Evolutionary conservation across 2,329 filamentous ascomycete genomes (phyloP), one percentile per base, ranked within the genome.

Genomic region (Fusarium palustre): DNA sequence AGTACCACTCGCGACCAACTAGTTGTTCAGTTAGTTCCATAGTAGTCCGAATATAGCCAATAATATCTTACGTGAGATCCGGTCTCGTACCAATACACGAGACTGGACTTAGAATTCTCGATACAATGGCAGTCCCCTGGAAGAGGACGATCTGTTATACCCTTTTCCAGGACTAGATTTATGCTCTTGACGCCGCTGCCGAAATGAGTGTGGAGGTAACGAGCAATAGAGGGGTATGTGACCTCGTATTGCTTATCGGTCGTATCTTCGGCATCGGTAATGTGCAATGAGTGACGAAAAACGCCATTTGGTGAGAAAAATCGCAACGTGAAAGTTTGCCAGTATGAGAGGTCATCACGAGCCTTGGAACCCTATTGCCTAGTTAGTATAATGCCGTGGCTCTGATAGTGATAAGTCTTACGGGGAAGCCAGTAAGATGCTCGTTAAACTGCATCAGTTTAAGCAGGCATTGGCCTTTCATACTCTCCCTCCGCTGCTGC

Each of bases 181-280:
- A 98, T 92, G 56, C 90, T 92, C 72, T 88, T 91, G 57, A 97
- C 90, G 9, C 94, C 94, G 64, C 93, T 95, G 59, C 91, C 90
- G 77, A 96, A 97, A 74, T 97, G 91, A 0, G 93, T 94, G 74
- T 92, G 89, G 77, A 97, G 97, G 79, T 96, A 98, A 74, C 95
- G 90, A 34, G 95, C 89, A 46, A 99, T 84, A 1, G 92, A 92
- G 5, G 94, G 88, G 61, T 88, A 92, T 4, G 91, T 88, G 49
- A 98, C 93, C 77, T 97, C 94, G 74, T 94, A 97, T 74, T 91
- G 89, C 81, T 97, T 97, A 57, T 91, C 87, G 20, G 83, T 84
- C 36, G 81, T 81, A 46, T 88, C 85, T 45, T 90, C 87, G 59
- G 86, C 84, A 22, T 87, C 84, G 42, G 79, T 82, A 45, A 86